Conservation (phyloP, 352 stramenopile genomes). For the Pythium dissotocum region DNA sequence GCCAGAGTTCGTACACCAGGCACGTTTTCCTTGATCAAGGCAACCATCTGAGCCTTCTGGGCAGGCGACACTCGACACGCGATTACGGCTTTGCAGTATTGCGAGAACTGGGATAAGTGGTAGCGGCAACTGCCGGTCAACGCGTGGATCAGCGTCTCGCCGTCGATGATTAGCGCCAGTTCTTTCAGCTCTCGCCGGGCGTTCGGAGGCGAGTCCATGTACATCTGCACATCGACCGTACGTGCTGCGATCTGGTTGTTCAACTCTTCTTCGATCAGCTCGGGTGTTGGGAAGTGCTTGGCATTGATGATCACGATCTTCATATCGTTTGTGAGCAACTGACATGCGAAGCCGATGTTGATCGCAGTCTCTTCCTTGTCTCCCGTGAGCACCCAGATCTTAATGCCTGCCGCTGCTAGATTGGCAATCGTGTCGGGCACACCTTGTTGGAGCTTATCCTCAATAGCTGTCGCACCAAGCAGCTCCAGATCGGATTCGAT, state of each 20-base stretch:
- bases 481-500: slow-evolving; percentile 84
- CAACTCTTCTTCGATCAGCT: slow-evolving; percentile 53
- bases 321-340: slow-evolving; percentile 86
- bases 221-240: slow-evolving; percentile 46
- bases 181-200: slow-evolving; percentile 48
- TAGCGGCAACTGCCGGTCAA: slow-evolving; percentile 43
- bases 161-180: slow-evolving; percentile 81
- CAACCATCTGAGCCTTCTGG: slow-evolving; percentile 87
- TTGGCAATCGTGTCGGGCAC: slow-evolving; percentile 89
- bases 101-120: slow-evolving; percentile 63
- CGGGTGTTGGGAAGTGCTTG: slow-evolving; percentile 50
- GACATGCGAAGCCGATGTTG: slow-evolving; percentile 92
- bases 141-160: slow-evolving; percentile 66
- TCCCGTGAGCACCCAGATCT: slow-evolving; percentile 94
- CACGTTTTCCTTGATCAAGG: slow-evolving; percentile 76
- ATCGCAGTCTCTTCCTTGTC: slow-evolving; percentile 95
- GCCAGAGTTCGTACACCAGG: slow-evolving; percentile 79
- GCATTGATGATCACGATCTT: slow-evolving; percentile 67
- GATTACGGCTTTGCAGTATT: slow-evolving; percentile 88
- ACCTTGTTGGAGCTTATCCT: slow-evolving; percentile 92
- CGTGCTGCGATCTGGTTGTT: slow-evolving; percentile 43
- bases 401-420: slow-evolving; percentile 85
- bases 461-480: slow-evolving; percentile 91
- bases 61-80: slow-evolving; percentile 84
- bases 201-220: slow-evolving; percentile 43